These are phyloP conservation scores for Clarkia xantiana DNA, from an alignment of 345 rosid species.

Conservation along the genomic window DNA sequence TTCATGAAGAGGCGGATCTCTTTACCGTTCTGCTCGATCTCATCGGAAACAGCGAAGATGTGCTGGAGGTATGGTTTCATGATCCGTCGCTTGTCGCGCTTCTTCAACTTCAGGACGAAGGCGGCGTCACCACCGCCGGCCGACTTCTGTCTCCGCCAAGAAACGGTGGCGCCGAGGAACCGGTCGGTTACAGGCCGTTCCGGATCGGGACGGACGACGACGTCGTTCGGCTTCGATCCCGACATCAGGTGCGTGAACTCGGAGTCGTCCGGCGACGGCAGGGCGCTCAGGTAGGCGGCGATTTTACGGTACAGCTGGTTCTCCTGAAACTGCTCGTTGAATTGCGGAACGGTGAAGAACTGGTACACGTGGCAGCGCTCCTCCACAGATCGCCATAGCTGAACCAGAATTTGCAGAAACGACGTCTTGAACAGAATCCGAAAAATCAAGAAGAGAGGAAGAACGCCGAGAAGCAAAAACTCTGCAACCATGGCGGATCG, in stretches of 20 bases:
- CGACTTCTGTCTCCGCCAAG: constrained; percentile 25
- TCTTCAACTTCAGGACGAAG: constrained; percentile 34
- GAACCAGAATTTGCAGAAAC: constrained; percentile 11
- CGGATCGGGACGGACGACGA: constrained; percentile 26
- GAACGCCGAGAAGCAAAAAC: constrained; percentile 3
- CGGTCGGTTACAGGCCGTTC: constrained; percentile 26
- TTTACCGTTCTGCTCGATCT: constrained; percentile 23
- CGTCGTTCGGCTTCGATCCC: constrained; percentile 34
- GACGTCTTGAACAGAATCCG: constrained; percentile 26
- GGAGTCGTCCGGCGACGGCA: constrained; percentile 39
- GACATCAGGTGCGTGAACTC: constrained; percentile 41
- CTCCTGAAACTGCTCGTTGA: constrained; percentile 30
- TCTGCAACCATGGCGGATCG: not conserved
- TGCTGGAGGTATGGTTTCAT: constrained; percentile 62
- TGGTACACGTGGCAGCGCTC: constrained; percentile 32
- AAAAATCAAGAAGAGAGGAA: constrained; percentile 9
- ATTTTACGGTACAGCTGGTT: constrained; percentile 37
- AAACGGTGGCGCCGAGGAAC: constrained; percentile 40
- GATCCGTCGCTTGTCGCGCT: constrained; percentile 38
- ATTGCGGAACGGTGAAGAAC: constrained; percentile 34
- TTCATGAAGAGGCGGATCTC: constrained; percentile 31
- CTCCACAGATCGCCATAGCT: constrained; percentile 17
- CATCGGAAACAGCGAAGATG: constrained; percentile 30
- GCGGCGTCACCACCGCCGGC: not conserved
- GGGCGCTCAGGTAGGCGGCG: constrained; percentile 33